Evolutionary conservation across 805 yeast genomes (phyloP).

Genomic region (Clavispora santaluciae): DNA sequence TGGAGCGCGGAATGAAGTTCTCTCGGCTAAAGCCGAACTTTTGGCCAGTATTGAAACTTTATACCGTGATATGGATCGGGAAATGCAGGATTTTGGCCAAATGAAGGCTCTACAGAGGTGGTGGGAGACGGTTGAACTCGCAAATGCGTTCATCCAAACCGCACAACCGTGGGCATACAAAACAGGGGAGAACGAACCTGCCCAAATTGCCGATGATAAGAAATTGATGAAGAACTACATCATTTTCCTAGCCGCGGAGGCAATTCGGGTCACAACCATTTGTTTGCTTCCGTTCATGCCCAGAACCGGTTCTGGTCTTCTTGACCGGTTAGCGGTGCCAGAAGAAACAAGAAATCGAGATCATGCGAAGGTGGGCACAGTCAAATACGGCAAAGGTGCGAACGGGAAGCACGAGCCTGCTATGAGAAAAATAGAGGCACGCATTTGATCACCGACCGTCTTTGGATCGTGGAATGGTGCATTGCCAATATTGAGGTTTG

Average conservation of each 20-base stretch:
- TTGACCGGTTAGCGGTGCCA: constrained; percentile 61
- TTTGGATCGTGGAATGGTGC: too few relatives aligned
- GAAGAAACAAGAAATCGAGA: constrained; percentile 35
- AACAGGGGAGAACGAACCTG: constrained; percentile 15
- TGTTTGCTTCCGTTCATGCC: constrained; percentile 75
- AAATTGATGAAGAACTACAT: constrained; percentile 39
- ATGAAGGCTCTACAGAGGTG: constrained; percentile 52
- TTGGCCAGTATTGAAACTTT: constrained; percentile 7
- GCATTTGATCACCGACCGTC: neutral
- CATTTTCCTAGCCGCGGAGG: constrained; percentile 65
- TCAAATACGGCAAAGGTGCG: constrained; percentile 19
- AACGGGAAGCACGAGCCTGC: constrained; percentile 4
- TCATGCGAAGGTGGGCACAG: constrained; percentile 52
- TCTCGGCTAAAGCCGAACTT: constrained; percentile 1
- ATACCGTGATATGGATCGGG: constrained; percentile 32
- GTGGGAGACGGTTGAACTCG: constrained; percentile 54
- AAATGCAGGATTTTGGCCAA: constrained; percentile 46
- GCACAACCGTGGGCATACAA: constrained; percentile 71
- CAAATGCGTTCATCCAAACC: constrained; percentile 64
- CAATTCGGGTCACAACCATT: constrained; percentile 61
- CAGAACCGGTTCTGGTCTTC: constrained; percentile 45
- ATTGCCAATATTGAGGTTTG: too few relatives aligned
- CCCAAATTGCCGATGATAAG: constrained; percentile 14
- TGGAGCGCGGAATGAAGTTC: constrained; percentile 12
- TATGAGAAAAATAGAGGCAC: constrained; percentile 10